phyloP scores from a whole-genome alignment of 306 rosid species.

The Acacia confusa region DNA sequence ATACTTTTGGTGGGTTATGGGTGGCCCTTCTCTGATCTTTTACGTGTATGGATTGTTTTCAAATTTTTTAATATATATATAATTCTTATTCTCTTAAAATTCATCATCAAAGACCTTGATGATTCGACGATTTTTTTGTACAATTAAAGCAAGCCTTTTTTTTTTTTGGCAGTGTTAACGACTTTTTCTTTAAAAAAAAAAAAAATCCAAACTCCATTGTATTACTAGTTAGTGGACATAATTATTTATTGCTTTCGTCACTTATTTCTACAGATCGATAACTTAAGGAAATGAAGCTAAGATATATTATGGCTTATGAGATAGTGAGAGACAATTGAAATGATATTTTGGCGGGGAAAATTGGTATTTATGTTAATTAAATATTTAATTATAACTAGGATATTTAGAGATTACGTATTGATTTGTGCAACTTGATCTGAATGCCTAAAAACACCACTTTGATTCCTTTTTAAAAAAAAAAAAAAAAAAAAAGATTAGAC shows the following conservation, averaged over 20 bases:
- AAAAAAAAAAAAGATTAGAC: too few species aligned
- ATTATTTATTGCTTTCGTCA: background rate
- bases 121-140: background rate
- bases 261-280: too few species aligned
- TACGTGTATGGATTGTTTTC: background rate
- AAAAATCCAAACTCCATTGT: background rate
- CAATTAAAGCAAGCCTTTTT: background rate
- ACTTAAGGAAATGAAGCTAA: background rate
- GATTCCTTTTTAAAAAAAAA: background rate
- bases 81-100: background rate
- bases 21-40: background rate
- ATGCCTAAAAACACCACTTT: background rate
- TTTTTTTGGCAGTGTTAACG: background rate
- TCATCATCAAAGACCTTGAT: background rate
- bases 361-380: background rate
- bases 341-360: too few species aligned
- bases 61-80: too few species aligned
- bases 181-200: too few species aligned
- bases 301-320: background rate
- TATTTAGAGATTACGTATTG: background rate
- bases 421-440: background rate
- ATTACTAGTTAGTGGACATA: too few species aligned
- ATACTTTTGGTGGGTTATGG: background rate
- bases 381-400: too few species aligned
- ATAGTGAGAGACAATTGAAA: background rate